Conservation (phyloP, 495 filamentous ascomycete species). For the Annulohypoxylon moriforme region DNA sequence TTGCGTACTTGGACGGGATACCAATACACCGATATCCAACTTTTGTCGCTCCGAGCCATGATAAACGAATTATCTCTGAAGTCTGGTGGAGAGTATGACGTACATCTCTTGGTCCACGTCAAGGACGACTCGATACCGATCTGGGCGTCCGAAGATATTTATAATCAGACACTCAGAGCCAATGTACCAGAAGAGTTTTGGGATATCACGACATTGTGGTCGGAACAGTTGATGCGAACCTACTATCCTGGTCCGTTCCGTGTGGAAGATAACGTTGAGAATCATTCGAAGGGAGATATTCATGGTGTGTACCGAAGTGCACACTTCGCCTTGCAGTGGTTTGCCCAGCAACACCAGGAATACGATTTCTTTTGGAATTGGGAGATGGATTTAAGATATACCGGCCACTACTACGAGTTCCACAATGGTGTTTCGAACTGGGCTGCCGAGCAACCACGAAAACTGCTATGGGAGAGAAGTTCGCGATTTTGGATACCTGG, state of each 20-base stretch:
- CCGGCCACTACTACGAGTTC: slow-evolving; percentile 67
- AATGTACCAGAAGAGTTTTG: slow-evolving; percentile 67
- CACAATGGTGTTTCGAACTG: slow-evolving; percentile 59
- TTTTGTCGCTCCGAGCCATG: slow-evolving; percentile 64
- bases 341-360: slow-evolving; percentile 66
- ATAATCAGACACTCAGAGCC: slow-evolving; percentile 60
- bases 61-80: slow-evolving; percentile 65
- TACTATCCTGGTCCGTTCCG: slow-evolving; percentile 55
- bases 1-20: slow-evolving; percentile 58
- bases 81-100: slow-evolving; percentile 68
- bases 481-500: slow-evolving; percentile 60
- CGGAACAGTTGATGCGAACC: slow-evolving; percentile 54
- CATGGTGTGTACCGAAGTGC: slow-evolving; percentile 50
- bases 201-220: slow-evolving; percentile 68
- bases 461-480: slow-evolving; percentile 61
- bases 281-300: slow-evolving; percentile 56
- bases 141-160: slow-evolving; percentile 61
- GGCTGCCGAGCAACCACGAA: slow-evolving; percentile 66
- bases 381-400: slow-evolving; percentile 70
- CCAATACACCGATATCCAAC: slow-evolving; percentile 54
- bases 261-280: slow-evolving; percentile 58
- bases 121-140: slow-evolving; percentile 65
- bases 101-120: slow-evolving; percentile 69
- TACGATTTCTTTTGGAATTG: slow-evolving; percentile 72
- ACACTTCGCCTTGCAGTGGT: slow-evolving; percentile 64